These are phyloP conservation scores for Rhizopogon salebrosus DNA, from an alignment of 768 basidiomycete genomes.

Conservation along the genomic window DNA sequence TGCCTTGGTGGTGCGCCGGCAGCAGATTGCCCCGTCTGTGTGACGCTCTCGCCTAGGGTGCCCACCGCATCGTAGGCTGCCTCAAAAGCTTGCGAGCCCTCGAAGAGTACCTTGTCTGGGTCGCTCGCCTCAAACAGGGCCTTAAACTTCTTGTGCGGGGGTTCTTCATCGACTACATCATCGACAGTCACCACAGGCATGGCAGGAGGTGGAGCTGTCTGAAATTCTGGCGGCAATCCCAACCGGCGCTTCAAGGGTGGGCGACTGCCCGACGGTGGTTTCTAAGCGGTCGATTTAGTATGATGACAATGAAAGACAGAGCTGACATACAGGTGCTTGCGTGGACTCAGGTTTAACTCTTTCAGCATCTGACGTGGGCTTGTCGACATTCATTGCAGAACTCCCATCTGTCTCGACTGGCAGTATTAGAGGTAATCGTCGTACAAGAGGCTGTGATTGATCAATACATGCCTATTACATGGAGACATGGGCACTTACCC, in stretches of 20 bases:
- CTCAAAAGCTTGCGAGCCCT: slow-evolving; percentile 13
- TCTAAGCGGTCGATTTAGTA: slow-evolving; percentile 20
- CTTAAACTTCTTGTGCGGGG: slow-evolving; percentile 65
- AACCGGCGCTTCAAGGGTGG: slow-evolving; percentile 49
- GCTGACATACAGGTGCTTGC: slow-evolving; percentile 20
- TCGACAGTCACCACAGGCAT: slow-evolving; percentile 15
- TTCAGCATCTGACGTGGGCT: slow-evolving; percentile 1
- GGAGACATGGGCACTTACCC: slow-evolving; percentile 17
- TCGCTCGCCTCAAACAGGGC: slow-evolving; percentile 64
- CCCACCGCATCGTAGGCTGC: slow-evolving; percentile 9
- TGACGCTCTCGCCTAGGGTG: slow-evolving; percentile 18
- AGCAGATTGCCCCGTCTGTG: slow-evolving; percentile 18
- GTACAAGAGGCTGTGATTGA: not conserved
- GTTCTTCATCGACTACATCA: slow-evolving; percentile 31
- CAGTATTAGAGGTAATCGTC: not conserved
- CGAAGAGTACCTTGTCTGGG: slow-evolving; percentile 36
- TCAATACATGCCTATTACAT: not conserved
- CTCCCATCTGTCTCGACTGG: not conserved
- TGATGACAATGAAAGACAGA: too few relatives aligned
- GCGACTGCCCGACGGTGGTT: slow-evolving; percentile 35
- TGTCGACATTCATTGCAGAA: not conserved
- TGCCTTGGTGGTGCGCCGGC: slow-evolving; percentile 7
- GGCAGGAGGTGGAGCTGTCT: slow-evolving; percentile 11
- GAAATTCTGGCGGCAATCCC: slow-evolving; percentile 28
- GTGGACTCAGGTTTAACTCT: slow-evolving; percentile 9